phyloP scores from a whole-genome alignment of 495 filamentous ascomycete genomes.

The Glonium stellatum region DNA sequence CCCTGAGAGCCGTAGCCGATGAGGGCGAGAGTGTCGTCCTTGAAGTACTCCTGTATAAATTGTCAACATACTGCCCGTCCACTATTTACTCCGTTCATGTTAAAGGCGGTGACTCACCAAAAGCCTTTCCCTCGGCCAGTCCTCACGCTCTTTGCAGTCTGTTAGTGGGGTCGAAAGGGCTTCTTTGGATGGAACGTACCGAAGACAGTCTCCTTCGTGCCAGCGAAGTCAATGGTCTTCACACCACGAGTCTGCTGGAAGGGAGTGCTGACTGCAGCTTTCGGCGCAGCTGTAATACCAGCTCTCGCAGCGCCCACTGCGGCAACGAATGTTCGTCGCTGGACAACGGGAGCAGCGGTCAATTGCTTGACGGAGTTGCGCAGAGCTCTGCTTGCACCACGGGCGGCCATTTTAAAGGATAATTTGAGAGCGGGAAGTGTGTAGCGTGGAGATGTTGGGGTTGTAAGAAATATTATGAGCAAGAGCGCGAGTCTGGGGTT shows the following conservation, averaged over 20 bases:
- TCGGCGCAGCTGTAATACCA: slow-evolving; percentile 41
- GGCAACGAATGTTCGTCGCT: slow-evolving; percentile 63
- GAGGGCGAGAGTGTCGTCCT: slow-evolving; percentile 96
- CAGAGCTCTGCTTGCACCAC: slow-evolving; percentile 73
- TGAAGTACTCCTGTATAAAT: slow-evolving; percentile 79
- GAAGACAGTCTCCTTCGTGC: slow-evolving; percentile 83
- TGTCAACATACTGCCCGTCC: slow-evolving; percentile 14
- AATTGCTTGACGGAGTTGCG: slow-evolving; percentile 65
- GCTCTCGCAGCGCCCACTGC: slow-evolving; percentile 50
- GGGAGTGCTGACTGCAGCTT: slow-evolving; percentile 44
- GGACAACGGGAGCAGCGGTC: slow-evolving; percentile 44
- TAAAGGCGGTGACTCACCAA: slow-evolving; percentile 51
- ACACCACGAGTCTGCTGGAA: slow-evolving; percentile 66
- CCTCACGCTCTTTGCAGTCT: slow-evolving; percentile 68
- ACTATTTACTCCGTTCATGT: slow-evolving; percentile 5
- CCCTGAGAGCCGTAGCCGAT: slow-evolving; percentile 99
- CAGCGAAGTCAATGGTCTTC: slow-evolving; percentile 93
- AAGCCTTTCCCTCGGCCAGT: slow-evolving; percentile 98
- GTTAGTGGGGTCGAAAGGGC: slow-evolving; percentile 14
- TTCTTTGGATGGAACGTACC: slow-evolving; percentile 45
- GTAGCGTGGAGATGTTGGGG: slow-evolving; percentile 4
- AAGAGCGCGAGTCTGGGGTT: background rate
- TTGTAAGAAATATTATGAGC: background rate
- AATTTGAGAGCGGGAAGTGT: slow-evolving; percentile 14
- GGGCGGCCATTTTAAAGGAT: slow-evolving; percentile 73